A percentile compares a stretch with the other conserved stretches of the same genome.
Conservation (phyloP, 495 filamentous ascomycete species). For the Daldinia concentrica region DNA sequence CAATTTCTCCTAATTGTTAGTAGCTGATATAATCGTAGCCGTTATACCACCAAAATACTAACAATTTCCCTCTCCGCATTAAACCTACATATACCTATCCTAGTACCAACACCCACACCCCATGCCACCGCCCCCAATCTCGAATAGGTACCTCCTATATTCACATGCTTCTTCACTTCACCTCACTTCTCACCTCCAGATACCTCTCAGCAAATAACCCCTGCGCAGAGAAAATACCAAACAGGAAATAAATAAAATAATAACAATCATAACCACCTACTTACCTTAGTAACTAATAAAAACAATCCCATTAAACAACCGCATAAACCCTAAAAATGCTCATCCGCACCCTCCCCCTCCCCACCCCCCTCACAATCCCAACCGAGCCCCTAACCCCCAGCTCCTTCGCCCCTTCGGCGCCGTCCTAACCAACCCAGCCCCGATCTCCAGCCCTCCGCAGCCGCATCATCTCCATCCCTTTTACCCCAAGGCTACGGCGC, state of each 20-base stretch:
- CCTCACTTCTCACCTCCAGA: not conserved
- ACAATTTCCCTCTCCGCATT: not conserved
- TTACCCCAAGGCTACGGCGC: slow-evolving; percentile 48
- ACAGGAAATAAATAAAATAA: too few species aligned
- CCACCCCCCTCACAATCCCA: slow-evolving; percentile 48
- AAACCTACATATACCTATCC: not conserved
- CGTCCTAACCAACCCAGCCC: slow-evolving; percentile 77
- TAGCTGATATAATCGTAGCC: not conserved
- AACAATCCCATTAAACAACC: not conserved
- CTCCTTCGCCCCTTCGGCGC: slow-evolving; percentile 84
- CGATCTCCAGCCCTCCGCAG: slow-evolving; percentile 53
- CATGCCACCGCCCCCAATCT: not conserved
- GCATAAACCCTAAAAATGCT: slow-evolving; percentile 41
- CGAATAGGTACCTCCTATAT: not conserved
- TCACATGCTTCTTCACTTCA: not conserved
- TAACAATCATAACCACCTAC: not conserved
- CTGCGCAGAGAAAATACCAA: not conserved
- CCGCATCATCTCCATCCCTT: slow-evolving; percentile 10
- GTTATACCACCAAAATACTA: not conserved
- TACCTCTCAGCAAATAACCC: not conserved
- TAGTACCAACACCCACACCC: not conserved
- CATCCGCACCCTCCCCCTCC: slow-evolving; percentile 29
- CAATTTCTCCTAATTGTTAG: slow-evolving; percentile 16
- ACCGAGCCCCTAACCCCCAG: slow-evolving; percentile 69
- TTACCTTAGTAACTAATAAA: not conserved